Base-by-base conservation (phyloP, 345 rosid species). In the Aethionema arabicum region DNA sequence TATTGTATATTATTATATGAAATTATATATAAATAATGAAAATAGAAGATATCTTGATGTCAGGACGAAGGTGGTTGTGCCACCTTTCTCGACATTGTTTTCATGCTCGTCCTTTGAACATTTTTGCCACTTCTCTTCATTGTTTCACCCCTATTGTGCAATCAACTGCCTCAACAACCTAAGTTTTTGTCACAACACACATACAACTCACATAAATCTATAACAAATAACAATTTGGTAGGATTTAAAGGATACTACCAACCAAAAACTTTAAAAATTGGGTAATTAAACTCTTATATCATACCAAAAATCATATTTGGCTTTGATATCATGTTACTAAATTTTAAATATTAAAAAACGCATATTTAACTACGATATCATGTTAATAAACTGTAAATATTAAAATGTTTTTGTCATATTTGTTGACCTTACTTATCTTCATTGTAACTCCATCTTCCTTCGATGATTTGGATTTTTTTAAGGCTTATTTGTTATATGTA, bases 81-180 rank as follows among this genome's bases (percentile, higher is more conserved):
- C 96, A 90, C 67, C 97, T 79, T 50, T 90, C 97, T 4, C 93
- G 82, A 61, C 95, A 90, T 72, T 85, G 93, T 68, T 90, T 90
- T 41, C 95, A 91, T 6, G 72, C 78, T 66, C 95, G 76, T 61
- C 87, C 93, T 11, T 8, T 74, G 40, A 87, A 37, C 30, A 53
- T 63, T 70, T 78, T 82, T 11, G 93, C 91, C 11, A 87, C 78
- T 57, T 56, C 65, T 31, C 81, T 77, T 95, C 95, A 90, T 65
- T 77, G 80, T 61, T 82, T 73, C 7, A 61, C 66, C 52, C 93
- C 95, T 78, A 71, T 77, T 2, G 27, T 72, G 72, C 70, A 78
- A 87, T 89, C 63, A 79, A 35, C 63, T 49, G 72, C 41, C 67
- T 63, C 38, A 87, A 70, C 60, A 78, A 77, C 63, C 95, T 87